A percentile compares a stretch with the other conserved stretches of the same genome.
Conservation (phyloP, 1,284 basidiomycete genomes). For the Pterulicium gracile region DNA sequence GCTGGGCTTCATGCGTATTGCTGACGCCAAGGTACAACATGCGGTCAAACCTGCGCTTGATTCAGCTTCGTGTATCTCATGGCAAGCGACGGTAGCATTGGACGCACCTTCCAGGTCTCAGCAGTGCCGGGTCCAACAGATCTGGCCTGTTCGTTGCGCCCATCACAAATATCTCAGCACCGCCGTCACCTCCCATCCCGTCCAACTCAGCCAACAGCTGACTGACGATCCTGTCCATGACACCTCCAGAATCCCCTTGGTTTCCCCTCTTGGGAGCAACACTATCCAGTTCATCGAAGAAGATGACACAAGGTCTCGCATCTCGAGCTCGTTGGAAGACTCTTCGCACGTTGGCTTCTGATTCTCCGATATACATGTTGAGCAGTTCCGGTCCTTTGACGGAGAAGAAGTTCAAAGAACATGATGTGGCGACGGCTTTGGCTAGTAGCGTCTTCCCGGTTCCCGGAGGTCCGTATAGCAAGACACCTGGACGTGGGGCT, state of each 20-base stretch:
- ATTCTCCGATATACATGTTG: slow-evolving; percentile 99
- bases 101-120: slow-evolving; percentile 79
- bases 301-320: slow-evolving; percentile 87
- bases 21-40: slow-evolving; percentile 96
- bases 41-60: slow-evolving; percentile 74
- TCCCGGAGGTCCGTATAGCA: slow-evolving; percentile 90
- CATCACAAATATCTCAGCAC: slow-evolving; percentile 84
- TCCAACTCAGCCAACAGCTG: slow-evolving; percentile 94
- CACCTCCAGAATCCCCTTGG: slow-evolving; percentile 91
- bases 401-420: slow-evolving; percentile 89
- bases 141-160: slow-evolving; percentile 98
- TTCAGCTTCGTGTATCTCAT: slow-evolving; percentile 1
- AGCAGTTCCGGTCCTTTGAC: slow-evolving; percentile 95
- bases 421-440: slow-evolving; percentile 90
- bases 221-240: slow-evolving; percentile 97
- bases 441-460: slow-evolving; percentile 95
- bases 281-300: slow-evolving; percentile 97
- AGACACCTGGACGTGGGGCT: slow-evolving; percentile 47
- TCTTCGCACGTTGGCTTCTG: slow-evolving; percentile 89
- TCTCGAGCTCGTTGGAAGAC: slow-evolving; percentile 90
- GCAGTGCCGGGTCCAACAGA: slow-evolving; percentile 84
- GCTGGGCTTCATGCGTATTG: slow-evolving; percentile 78
- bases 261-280: slow-evolving; percentile 94
- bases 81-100: slow-evolving; percentile 2
- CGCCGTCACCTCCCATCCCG: slow-evolving; percentile 55